Evolutionary conservation across 192 early-diverging fungal genomes (phyloP), one percentile per base, ranked within the genome.

Genomic region (Podila epicladia): DNA sequence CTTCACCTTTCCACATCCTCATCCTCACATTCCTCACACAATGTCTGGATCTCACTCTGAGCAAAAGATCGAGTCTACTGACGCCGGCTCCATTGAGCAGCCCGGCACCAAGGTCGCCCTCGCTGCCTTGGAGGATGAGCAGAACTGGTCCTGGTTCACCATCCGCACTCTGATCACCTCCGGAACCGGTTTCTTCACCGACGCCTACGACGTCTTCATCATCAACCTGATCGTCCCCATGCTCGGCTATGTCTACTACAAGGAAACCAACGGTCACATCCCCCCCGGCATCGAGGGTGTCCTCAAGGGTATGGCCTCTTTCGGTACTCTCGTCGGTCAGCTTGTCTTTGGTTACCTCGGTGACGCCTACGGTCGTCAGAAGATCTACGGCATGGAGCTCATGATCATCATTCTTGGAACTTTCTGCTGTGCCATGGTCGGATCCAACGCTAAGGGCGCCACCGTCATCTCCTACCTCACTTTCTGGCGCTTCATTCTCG

Each of bases 141-240:
- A 87, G 51, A 85, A 88, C 55, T 92, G 92, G 75, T 83, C 79
- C 84, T 92, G 91, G 93, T 92, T 92, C 84, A 91, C 91, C 64
- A 75, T 92, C 68, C 87, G 91, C 49, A 88, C 93, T 22, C 87
- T 90, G 65, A 62, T 94, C 50, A 90, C 91, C 28, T 88, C 91
- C 19, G 91, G 91, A 60, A 88, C 92, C 29, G 93, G 95, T 72
- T 96, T 98, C 84, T 93, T 97, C 74, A 94, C 94, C 67, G 96
- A 99, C 83, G 92, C 96, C 32, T 98, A 98, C 82, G 97, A 99
- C 85, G 92, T 96, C 68, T 98, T 98, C 79, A 92, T 97, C 72
- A 99, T 99, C 83, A 94, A 94, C 76, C 86, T 97, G 73, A 92
- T 94, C n/a, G 88, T 95, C 29, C 92, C 94, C 64, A 99, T 99